Evolutionary conservation across 345 rosid species (phyloP).

Genomic region (Excoecaria cochinchinensis): DNA sequence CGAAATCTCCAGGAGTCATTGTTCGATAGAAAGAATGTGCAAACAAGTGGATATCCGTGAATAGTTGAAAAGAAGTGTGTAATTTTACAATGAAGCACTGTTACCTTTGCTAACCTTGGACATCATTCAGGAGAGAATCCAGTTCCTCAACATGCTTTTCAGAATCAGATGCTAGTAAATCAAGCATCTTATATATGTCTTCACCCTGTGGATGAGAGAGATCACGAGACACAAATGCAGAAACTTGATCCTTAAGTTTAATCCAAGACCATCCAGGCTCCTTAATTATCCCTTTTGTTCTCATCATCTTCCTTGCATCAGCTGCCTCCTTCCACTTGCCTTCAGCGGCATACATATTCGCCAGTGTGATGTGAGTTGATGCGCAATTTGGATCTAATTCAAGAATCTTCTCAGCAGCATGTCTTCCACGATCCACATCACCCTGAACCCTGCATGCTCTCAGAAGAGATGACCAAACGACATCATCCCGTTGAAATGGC

Average conservation of each 20-base stretch:
- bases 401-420: constrained; percentile 61
- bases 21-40: background rate
- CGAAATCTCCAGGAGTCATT: background rate
- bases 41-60: background rate
- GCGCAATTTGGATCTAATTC: constrained; percentile 70
- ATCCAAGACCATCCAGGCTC: constrained; percentile 91
- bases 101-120: constrained; percentile 19
- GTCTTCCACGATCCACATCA: constrained; percentile 62
- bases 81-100: background rate
- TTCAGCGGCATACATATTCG: constrained; percentile 65
- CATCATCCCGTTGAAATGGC: constrained; percentile 70
- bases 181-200: constrained; percentile 50
- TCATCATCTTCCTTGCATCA: constrained; percentile 61
- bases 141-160: constrained; percentile 31
- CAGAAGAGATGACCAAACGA: constrained; percentile 84
- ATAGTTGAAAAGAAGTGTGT: too few species aligned
- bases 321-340: constrained; percentile 88
- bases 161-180: constrained; percentile 37
- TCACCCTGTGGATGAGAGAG: constrained; percentile 49
- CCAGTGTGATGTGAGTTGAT: constrained; percentile 70
- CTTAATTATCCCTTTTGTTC: constrained; percentile 68
- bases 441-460: constrained; percentile 63
- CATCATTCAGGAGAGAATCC: constrained; percentile 25
- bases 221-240: constrained; percentile 73
- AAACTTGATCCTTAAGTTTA: constrained; percentile 48